Percentiles rank a stretch among this genome's conserved stretches.
Evolutionary conservation across 176 grass and related monocot genomes (phyloP).

Genomic region (Saccharum officinarum): DNA sequence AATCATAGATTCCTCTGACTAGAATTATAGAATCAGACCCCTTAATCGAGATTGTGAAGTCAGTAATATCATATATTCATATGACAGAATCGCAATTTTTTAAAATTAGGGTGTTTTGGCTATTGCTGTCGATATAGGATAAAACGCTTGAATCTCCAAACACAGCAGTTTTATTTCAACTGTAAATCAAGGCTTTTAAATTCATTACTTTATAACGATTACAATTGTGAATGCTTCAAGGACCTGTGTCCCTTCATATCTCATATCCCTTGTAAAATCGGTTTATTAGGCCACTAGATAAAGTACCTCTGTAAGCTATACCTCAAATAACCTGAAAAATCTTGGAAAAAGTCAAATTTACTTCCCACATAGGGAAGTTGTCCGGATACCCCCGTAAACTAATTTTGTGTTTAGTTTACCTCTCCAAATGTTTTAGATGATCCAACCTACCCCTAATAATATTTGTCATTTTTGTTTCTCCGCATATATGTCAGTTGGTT

Average conservation of each 20-base stretch:
- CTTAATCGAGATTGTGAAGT: background rate
- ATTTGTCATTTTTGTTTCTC: too few species aligned
- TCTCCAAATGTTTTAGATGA: too few species aligned
- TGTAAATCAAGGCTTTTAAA: background rate
- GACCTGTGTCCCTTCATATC: background rate
- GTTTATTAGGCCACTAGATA: background rate
- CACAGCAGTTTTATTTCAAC: background rate
- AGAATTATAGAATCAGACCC: background rate
- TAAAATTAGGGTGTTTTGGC: background rate
- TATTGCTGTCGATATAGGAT: background rate
- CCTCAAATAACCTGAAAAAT: too few species aligned
- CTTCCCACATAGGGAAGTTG: too few species aligned
- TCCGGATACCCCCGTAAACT: too few species aligned
- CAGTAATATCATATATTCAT: background rate
- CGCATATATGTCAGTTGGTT: too few species aligned
- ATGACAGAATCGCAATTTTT: background rate
- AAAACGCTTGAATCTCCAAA: background rate
- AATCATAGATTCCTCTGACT: background rate
- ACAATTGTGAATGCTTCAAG: background rate
- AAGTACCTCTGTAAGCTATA: too few species aligned
- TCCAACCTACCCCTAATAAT: too few species aligned
- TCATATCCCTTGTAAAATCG: slow-evolving; percentile 9
- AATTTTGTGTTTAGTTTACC: too few species aligned
- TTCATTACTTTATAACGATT: background rate
- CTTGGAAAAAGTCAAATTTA: too few species aligned